Percentiles rank a stretch among this genome's conserved stretches.
These are phyloP conservation scores for Lentinula raphanica DNA, from an alignment of 768 basidiomycete species.

Conservation along the genomic window DNA sequence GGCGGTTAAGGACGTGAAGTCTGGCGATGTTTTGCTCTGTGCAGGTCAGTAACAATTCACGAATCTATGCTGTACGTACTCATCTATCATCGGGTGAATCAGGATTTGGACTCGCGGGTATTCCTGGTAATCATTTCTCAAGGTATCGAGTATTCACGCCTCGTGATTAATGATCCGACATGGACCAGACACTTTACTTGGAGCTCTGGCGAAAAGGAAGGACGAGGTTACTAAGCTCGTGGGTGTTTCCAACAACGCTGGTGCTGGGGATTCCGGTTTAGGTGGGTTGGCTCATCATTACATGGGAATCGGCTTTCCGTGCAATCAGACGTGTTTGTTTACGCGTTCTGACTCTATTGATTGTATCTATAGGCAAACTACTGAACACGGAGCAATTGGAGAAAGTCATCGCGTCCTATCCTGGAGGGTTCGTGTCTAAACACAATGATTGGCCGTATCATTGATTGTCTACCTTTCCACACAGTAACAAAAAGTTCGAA, in stretches of 20 bases:
- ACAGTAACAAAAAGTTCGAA: constrained; percentile 84
- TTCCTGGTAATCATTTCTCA: constrained; percentile 52
- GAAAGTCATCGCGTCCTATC: constrained; percentile 87
- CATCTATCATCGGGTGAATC: neutral
- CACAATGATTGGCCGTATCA: neutral
- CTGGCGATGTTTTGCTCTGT: constrained; percentile 72
- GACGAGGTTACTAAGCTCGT: constrained; percentile 66
- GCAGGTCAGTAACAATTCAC: constrained; percentile 55
- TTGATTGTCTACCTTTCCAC: neutral
- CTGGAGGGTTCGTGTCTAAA: constrained; percentile 58
- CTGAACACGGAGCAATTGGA: constrained; percentile 69
- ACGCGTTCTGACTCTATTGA: neutral
- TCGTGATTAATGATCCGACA: constrained; percentile 2
- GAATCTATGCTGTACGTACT: neutral
- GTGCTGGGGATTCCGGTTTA: constrained; percentile 62
- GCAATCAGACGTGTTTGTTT: neutral
- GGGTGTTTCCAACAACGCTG: constrained; percentile 88
- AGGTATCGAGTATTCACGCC: neutral
- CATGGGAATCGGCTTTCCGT: neutral
- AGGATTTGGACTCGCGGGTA: constrained; percentile 90
- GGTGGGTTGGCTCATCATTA: constrained; percentile 33
- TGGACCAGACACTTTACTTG: constrained; percentile 69
- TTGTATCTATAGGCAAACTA: constrained; percentile 51
- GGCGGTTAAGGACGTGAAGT: constrained; percentile 78
- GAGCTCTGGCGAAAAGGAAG: constrained; percentile 66